Evolutionary conservation across 768 basidiomycete genomes (phyloP).

Genomic region (Amanita pseudoporphyria): DNA sequence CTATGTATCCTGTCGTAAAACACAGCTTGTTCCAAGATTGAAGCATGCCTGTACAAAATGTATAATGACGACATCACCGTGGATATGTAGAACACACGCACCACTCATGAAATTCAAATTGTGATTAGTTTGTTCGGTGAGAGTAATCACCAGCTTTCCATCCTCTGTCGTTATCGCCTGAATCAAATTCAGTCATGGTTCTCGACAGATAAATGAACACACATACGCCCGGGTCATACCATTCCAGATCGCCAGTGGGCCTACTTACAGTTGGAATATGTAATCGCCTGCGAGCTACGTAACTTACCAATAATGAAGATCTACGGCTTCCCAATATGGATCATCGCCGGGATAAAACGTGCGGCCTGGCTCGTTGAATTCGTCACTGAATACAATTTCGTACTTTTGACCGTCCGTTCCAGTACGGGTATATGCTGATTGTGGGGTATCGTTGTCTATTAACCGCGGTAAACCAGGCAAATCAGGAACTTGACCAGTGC

Average conservation of each 20-base stretch:
- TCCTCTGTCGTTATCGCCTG: conserved; percentile 62
- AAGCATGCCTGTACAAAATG: conserved; percentile 42
- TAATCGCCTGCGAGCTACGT: not conserved
- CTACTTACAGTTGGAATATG: conserved; percentile 15
- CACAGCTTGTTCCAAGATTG: conserved; percentile 93
- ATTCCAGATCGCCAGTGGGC: conserved; percentile 73
- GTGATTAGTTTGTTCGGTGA: conserved; percentile 60
- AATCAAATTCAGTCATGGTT: conserved; percentile 5
- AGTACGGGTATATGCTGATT: conserved; percentile 39
- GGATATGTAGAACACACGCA: conserved; percentile 28
- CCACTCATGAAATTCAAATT: conserved; percentile 81
- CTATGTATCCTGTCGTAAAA: conserved; percentile 88
- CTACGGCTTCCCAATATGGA: conserved; percentile 82
- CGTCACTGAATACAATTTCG: conserved; percentile 83
- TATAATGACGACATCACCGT: conserved; percentile 3
- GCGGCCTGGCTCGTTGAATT: conserved; percentile 50
- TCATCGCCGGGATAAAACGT: conserved; percentile 70
- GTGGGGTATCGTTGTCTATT: conserved; percentile 73
- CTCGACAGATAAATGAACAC: not conserved
- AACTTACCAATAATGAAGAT: conserved; percentile 76
- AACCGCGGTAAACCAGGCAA: conserved; percentile 58
- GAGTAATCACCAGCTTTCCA: conserved; percentile 76
- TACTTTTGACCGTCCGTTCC: conserved; percentile 74
- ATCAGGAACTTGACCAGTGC: conserved; percentile 76
- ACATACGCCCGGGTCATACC: conserved; percentile 68